These are phyloP conservation scores for Tulasnella sp. DNA, from an alignment of 768 basidiomycete species.

Conservation along the genomic window DNA sequence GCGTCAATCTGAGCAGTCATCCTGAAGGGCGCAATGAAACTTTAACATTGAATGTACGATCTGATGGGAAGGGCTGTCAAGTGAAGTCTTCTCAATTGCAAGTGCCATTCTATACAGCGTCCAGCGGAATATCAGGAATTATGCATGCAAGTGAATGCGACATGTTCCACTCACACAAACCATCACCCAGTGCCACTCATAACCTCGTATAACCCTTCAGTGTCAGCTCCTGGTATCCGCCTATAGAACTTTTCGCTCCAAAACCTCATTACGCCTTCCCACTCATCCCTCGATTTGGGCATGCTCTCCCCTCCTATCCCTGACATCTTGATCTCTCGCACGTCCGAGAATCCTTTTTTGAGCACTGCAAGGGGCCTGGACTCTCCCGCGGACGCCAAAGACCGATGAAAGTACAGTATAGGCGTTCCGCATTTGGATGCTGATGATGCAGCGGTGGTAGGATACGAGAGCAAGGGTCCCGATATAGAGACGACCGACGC, in stretches of 20 bases:
- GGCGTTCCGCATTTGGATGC: constrained; percentile 43
- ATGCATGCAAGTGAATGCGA: too few species aligned
- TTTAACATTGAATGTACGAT: too few species aligned
- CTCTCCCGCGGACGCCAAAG: constrained; percentile 32
- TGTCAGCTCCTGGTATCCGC: constrained; percentile 37
- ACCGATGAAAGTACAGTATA: constrained; percentile 46
- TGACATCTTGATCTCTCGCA: constrained; percentile 37
- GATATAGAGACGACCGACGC: constrained; percentile 59
- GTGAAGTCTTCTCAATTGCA: too few species aligned
- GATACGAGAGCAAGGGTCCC: constrained; percentile 70
- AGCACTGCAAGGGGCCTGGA: constrained; percentile 41
- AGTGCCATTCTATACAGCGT: too few species aligned
- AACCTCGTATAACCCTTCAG: constrained; percentile 48
- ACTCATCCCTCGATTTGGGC: constrained; percentile 65
- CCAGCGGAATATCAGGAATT: too few species aligned
- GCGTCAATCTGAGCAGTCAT: too few species aligned
- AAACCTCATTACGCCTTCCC: constrained; percentile 77
- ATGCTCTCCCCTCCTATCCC: constrained; percentile 40
- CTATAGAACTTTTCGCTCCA: constrained; percentile 61
- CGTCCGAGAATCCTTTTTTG: constrained; percentile 44
- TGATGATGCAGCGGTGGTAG: constrained; percentile 39
- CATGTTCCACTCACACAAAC: too few species aligned
- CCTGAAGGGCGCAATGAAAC: too few species aligned
- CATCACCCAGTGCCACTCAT: neutral
- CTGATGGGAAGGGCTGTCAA: too few species aligned